Evolutionary conservation across 2,329 filamentous ascomycete species (phyloP), one percentile per base, ranked within the genome.

Genomic region (Cladophialophora carrionii): DNA sequence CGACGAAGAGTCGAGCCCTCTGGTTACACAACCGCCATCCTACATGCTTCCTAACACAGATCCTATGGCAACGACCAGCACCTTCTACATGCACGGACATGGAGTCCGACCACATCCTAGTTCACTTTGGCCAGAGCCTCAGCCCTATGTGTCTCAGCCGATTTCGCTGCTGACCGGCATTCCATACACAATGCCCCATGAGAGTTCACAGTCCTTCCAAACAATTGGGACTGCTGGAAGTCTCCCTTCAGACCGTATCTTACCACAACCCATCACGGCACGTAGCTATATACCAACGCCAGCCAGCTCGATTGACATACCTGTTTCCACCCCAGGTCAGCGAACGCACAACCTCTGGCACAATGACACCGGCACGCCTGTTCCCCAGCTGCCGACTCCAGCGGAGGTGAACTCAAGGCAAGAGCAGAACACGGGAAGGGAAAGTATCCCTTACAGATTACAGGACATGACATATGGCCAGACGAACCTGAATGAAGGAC

Each of bases 31-130:
- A 58, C 71, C 77, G 9, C 71, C 77, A 32, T 66, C 72, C 22
- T 79, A 78, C 59, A 74, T 77, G 67, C 68, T 78, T 4, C 73
- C 76, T 17, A 74, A 72, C 61, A 73, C 73, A 8, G 70, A 76
- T 12, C 72, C 76, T 7, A 72, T 72, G 34, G 59, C 62, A 12
- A 59, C 69, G 61, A 26, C 53, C 31, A 68, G 61, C 57, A 52
- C 57, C 26, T 69, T 61, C 56, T 69, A 67, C 53, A 46, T 60
- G 17, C 65, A 67, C 32, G 48, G 61, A 12, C 56, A 65, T 17
- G 62, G 62, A 10, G 62, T 65, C 17, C 56, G 67, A 31, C 64
- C 62, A 61, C 59, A 64, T 48, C 64, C 61, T 41, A 58, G 51
- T 41, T 53, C 62, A 20, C 58, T 67, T 10, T 69, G 67, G 67